Conservation (phyloP, 2,329 filamentous ascomycete genomes). For the Alternaria novae-zelandiae region DNA sequence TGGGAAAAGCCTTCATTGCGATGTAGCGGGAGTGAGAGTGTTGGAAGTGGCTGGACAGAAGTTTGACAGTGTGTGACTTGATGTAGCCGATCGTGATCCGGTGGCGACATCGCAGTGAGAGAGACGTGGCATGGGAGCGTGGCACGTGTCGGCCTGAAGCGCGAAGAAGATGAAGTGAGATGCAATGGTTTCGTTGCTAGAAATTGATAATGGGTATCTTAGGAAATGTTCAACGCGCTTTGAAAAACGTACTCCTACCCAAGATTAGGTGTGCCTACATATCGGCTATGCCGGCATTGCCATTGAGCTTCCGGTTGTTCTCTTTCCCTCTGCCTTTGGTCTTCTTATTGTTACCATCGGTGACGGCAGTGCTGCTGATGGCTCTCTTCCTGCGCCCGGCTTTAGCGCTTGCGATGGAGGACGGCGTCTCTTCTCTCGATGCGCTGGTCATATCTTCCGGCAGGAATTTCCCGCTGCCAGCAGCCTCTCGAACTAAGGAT, state of each 20-base stretch:
- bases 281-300: not conserved
- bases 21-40: rapidly evolving
- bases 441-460: constrained; percentile 21
- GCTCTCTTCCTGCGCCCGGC: constrained; percentile 33
- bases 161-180: not conserved
- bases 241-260: not conserved
- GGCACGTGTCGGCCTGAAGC: not conserved
- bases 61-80: not conserved
- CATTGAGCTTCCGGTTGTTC: constrained; percentile 11
- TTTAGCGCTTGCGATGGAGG: constrained; percentile 27
- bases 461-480: constrained; percentile 41
- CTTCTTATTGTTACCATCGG: constrained; percentile 31
- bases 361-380: constrained; percentile 29
- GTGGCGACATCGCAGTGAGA: not conserved
- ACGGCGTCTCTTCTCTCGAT: constrained; percentile 29
- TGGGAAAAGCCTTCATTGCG: not conserved
- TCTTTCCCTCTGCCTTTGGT: constrained; percentile 30
- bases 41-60: not conserved
- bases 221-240: not conserved
- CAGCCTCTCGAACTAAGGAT: constrained; percentile 41
- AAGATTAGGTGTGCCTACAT: not conserved
- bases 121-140: not conserved
- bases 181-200: not conserved
- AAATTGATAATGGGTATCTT: not conserved
- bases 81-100: not conserved